Evolutionary conservation across 345 rosid genomes (phyloP), one percentile per base, ranked within the genome.

Genomic region (Raphanus sativus): DNA sequence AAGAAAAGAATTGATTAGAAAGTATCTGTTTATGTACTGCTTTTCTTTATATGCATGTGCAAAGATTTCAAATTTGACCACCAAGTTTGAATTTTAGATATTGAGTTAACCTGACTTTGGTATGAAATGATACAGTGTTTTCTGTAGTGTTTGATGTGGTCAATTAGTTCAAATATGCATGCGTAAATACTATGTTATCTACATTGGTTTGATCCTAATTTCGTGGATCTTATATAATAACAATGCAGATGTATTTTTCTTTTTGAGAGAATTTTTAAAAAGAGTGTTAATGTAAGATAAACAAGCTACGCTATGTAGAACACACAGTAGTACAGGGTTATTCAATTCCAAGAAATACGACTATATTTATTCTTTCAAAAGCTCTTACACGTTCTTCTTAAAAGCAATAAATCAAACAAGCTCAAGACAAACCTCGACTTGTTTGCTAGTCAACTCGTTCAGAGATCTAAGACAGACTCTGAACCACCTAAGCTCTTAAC

Each of bases 1-100:
- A 80, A 86, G 92, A 52, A 88, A 85, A 71, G 87, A 88, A 85
- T 86, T 74, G 26, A 68, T 15, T 52, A 50, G 70, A 61, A 78
- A 15, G 13, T 45, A 58, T 45, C 38, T 8, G 59, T 8, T 24
- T 71, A 32, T 62, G 10, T 69, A 10, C 11, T 76, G 25, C 5
- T 45, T 59, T 75, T 9, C 25, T 30, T 73, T 73, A 73, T 13
- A 30, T 50, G 50, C 11, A 63, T 12, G 50, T 15, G 60, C 15
- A 61, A 67, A 48, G 13, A 45, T 68, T 30, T 33, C 29, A 61
- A 76, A 42, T 48, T 60, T 13, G 48, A 59, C 12, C 61, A 56
- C 15, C 25, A 38, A 26, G 8, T 66, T 75, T 10, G 13, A 28
- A 28, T 8, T 2, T 55, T 34, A 55, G 10, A 17, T 33, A 34